Base-by-base conservation (phyloP, 2,329 filamentous ascomycete genomes). In the Fusarium albidum region DNA sequence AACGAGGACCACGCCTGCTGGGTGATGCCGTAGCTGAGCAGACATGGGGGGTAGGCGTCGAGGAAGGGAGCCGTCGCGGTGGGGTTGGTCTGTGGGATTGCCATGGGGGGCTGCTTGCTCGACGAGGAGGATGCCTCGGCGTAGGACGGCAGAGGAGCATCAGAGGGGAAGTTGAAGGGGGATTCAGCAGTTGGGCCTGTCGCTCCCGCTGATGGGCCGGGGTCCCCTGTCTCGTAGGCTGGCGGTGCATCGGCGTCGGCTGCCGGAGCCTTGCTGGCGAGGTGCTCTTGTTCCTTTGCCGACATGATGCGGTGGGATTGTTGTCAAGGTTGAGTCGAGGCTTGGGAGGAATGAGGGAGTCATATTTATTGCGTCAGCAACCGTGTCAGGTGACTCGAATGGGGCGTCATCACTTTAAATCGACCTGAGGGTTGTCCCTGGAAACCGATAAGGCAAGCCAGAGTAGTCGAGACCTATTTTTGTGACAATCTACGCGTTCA, bases 141-240 rank as follows among this genome's bases (percentile, higher is more conserved):
- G 44, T 74, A 77, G 1, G 70, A 41, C 0, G 75, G 74, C 0
- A 71, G 61, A 3, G 68, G 47, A 2, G 57, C 52, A 25, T 68
- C 65, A 0, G 67, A 50, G 2, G 76, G 76, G 55, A 78, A 78
- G 49, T 74, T 69, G 60, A 78, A 78, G 1, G 76, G 76, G 3
- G 66, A 57, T 1, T 70, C 67, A 6, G 68, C 61, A 0, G 71
- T 75, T 6, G 73, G 74, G 0, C 53, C 26, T 9, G 17, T 29
- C 2, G 17, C 6, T 26, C 6, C 17, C 13, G 29, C 14, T 8
- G 55, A 49, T 8, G 55, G 37, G 3, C 31, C 54, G 12, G 34
- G 17, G 17, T 11, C 15, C n/a, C 34, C 41, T 4, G 34, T 47
- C n/a, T 34, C 42, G 35, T 59, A 59, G 6, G 56, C 49, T 4